These are phyloP conservation scores for Lablab purpureus DNA, from an alignment of 306 rosid genomes.

Conservation along the genomic window DNA sequence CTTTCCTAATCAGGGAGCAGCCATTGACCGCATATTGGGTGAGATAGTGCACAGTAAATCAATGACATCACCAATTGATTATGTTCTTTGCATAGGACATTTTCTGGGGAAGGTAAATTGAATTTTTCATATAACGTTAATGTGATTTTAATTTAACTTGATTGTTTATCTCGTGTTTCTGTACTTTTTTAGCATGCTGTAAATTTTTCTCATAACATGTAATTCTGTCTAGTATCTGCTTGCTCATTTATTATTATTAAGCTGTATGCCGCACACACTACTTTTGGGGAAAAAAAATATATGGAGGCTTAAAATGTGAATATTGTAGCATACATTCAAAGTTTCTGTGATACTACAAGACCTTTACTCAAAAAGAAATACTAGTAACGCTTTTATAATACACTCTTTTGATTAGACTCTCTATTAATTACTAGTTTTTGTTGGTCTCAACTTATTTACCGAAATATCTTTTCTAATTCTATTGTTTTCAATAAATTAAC, in stretches of 20 bases:
- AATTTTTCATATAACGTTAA: background rate
- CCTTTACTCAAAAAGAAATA: no score
- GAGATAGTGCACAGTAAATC: constrained; percentile 90
- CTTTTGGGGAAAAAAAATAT: background rate
- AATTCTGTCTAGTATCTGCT: background rate
- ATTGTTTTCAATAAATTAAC: no score
- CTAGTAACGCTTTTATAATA: no score
- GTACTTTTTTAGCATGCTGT: background rate
- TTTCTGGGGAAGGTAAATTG: constrained; percentile 82
- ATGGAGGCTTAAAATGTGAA: constrained; percentile 5
- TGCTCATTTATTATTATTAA: no score
- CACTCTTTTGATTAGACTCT: no score
- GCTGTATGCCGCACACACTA: constrained; percentile 6
- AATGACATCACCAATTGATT: constrained; percentile 85
- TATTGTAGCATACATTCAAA: background rate
- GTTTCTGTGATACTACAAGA: background rate
- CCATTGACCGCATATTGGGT: constrained; percentile 88
- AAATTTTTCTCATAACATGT: background rate
- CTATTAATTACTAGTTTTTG: no score
- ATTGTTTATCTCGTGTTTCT: constrained; percentile 12
- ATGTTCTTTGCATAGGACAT: constrained; percentile 85
- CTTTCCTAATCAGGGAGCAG: constrained; percentile 73
- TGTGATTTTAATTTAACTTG: background rate
- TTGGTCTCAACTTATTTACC: no score
- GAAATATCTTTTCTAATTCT: no score